A percentile compares a stretch with the other conserved stretches of the same genome.
These are phyloP conservation scores for Neurospora sp. DNA, from an alignment of 495 filamentous ascomycete genomes.

Conservation along the genomic window DNA sequence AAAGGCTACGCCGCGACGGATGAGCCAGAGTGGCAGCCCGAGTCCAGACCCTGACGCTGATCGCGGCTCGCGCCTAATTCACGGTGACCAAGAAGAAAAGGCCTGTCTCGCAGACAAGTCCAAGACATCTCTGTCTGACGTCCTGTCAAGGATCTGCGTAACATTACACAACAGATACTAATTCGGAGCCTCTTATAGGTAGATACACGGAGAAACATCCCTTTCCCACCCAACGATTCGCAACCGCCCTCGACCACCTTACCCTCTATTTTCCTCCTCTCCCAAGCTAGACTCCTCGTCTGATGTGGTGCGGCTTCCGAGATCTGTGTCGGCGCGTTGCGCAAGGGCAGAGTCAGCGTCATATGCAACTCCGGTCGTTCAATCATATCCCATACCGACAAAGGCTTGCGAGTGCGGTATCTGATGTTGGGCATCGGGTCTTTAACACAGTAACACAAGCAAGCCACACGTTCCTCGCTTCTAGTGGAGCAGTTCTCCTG, in stretches of 20 bases:
- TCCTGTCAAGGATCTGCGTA: neutral
- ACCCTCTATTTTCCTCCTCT: neutral
- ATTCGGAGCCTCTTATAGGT: neutral
- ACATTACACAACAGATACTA: neutral
- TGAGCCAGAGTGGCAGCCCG: neutral
- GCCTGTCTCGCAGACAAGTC: neutral
- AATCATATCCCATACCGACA: neutral
- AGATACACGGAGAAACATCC: neutral
- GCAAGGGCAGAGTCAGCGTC: neutral
- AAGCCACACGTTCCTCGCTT: neutral
- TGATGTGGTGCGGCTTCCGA: conserved; percentile 2
- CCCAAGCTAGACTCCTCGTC: neutral
- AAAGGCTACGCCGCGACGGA: neutral
- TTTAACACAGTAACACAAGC: neutral
- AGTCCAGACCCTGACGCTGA: neutral
- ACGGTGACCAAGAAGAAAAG: neutral
- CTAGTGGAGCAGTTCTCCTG: neutral
- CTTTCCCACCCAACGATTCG: neutral
- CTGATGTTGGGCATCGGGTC: conserved; percentile 6
- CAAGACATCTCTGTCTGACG: neutral
- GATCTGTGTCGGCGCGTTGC: neutral
- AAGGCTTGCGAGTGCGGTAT: neutral
- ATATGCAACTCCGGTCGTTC: neutral
- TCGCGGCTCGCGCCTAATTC: neutral
- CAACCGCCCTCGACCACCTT: neutral